These are phyloP conservation scores for Aureobasidium sp. DNA, from an alignment of 2,329 filamentous ascomycete genomes.

Conservation along the genomic window DNA sequence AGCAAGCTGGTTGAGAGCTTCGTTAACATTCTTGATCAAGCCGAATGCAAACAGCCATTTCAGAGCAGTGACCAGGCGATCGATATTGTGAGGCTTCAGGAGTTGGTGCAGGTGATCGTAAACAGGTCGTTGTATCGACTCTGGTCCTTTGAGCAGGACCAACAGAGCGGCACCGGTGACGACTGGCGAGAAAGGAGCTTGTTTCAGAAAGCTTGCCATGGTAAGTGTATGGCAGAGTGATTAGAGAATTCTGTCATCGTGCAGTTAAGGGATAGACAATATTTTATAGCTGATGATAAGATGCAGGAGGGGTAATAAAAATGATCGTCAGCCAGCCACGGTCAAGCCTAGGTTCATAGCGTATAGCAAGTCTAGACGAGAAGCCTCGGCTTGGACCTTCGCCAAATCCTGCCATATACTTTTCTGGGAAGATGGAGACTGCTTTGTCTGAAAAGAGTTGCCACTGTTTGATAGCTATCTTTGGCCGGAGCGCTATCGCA, in stretches of 20 bases:
- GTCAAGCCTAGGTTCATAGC: not conserved
- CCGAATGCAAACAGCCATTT: constrained; percentile 30
- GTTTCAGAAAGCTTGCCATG: constrained; percentile 25
- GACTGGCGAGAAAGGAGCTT: constrained; percentile 18
- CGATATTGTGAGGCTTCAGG: constrained; percentile 24
- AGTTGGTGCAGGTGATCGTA: constrained; percentile 24
- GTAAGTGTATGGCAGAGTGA: not conserved
- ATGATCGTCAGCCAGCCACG: not conserved
- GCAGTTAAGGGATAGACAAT: not conserved
- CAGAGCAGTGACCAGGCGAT: constrained; percentile 21
- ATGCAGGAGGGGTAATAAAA: constrained; percentile 1
- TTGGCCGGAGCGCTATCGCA: not conserved
- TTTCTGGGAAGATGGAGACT: not conserved
- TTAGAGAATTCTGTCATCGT: not conserved
- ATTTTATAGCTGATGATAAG: not conserved
- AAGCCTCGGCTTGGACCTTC: not conserved
- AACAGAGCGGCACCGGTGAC: constrained; percentile 18
- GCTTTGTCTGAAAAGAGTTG: not conserved
- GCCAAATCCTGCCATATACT: not conserved
- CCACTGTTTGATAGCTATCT: not conserved
- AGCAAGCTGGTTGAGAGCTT: constrained; percentile 24
- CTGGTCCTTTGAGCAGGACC: constrained; percentile 24
- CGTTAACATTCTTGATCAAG: constrained; percentile 23
- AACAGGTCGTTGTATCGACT: constrained; percentile 24
- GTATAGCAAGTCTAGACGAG: not conserved